These are phyloP conservation scores for Colletotrichum nymphaeae DNA, from an alignment of 2,329 filamentous ascomycete species.

Conservation along the genomic window DNA sequence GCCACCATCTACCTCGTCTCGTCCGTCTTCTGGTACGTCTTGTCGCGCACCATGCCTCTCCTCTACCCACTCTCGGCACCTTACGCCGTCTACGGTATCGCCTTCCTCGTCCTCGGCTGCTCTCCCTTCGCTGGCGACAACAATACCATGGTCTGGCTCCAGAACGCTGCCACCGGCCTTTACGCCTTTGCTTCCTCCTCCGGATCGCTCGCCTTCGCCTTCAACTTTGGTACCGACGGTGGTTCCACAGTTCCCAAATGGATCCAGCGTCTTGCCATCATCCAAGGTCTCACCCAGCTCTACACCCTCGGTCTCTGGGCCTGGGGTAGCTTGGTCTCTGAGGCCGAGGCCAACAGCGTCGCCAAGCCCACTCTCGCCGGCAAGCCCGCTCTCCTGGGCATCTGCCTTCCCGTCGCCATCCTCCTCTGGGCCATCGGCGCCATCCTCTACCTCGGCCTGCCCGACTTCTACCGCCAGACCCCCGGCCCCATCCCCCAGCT, in stretches of 20 bases:
- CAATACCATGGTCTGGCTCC: constrained; percentile 57
- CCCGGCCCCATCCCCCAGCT: constrained; percentile 74
- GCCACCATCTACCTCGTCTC: constrained; percentile 68
- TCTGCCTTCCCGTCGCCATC: constrained; percentile 67
- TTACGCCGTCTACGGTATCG: constrained; percentile 71
- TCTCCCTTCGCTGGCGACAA: constrained; percentile 62
- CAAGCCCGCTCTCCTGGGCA: constrained; percentile 48
- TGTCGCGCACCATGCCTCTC: constrained; percentile 69
- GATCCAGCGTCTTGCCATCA: constrained; percentile 74
- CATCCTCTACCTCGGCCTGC: constrained; percentile 69
- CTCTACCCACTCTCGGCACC: constrained; percentile 68
- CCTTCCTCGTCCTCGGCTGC: constrained; percentile 71
- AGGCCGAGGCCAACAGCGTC: constrained; percentile 29
- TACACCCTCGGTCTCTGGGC: constrained; percentile 76
- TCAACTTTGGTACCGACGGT: constrained; percentile 75
- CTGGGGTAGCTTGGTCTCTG: constrained; percentile 60
- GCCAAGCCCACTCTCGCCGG: constrained; percentile 43
- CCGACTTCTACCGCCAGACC: constrained; percentile 73
- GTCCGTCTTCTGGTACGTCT: constrained; percentile 71
- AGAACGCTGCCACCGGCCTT: constrained; percentile 69
- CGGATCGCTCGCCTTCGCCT: constrained; percentile 73
- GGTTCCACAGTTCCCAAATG: constrained; percentile 71
- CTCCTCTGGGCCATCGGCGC: constrained; percentile 68
- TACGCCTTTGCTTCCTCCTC: constrained; percentile 73
- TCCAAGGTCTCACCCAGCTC: constrained; percentile 75